Evolutionary conservation across 2,329 filamentous ascomycete species (phyloP), one percentile per base, ranked within the genome.

Genomic region (Penicillium thymicola): DNA sequence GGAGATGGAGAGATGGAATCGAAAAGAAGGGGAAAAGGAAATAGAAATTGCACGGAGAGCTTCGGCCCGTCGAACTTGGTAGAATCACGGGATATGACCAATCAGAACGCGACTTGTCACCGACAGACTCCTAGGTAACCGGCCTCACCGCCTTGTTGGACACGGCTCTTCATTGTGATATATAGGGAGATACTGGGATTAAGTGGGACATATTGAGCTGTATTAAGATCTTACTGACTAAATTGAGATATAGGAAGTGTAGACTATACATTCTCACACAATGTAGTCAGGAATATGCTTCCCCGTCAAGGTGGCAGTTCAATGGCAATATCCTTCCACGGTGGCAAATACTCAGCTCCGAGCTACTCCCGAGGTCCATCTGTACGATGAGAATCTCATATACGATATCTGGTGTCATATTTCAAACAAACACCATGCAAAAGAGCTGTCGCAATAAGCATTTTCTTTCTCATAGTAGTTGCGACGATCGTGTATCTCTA

Each of bases 41-140:
- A 60, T 64, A 68, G 67, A 72, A 71, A 67, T 71, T 72, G 67
- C 65, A 57, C 64, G 67, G 68, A 68, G 66, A 69, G 62, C 63
- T 67, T 71, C 68, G 68, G 69, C 64, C 68, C 67, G 67, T 74
- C 71, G 72, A 74, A 74, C 42, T 67, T 66, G 65, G 66, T 74
- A 66, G 70, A 73, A 74, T 67, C 65, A 65, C 62, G 59, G 57
- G 58, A 58, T 56, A 13, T 36, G 44, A 42, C 59, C 61, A 64
- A 65, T 63, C 60, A 67, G 40, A 5, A 34, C n/a, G 38, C 30
- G 37, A n/a, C 5, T 27, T 51, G n/a, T 21, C 36, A 32, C 51
- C 30, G 23, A 25, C 25, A 18, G 40, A 28, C 60, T 56, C 48
- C 54, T 36, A 10, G 54, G 48, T 64, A 67, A 65, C 57, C 57